Evolutionary conservation across 495 filamentous ascomycete genomes (phyloP).

Genomic region (Lasiosphaeria hispida): DNA sequence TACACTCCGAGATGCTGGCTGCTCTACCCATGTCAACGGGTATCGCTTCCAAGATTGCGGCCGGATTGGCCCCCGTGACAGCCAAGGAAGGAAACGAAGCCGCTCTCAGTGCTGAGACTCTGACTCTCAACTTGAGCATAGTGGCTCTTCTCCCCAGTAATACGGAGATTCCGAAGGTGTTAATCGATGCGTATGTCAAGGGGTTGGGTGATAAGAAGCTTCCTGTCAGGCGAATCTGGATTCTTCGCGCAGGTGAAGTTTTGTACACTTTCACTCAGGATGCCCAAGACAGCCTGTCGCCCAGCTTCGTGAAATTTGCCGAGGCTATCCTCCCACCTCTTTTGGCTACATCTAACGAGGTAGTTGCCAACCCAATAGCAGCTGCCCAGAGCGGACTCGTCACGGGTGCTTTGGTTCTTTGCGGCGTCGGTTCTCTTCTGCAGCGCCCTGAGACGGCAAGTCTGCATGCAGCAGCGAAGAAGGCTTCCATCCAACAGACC

Average conservation of each 20-base stretch:
- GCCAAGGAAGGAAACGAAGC: slow-evolving; percentile 84
- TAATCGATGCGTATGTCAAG: slow-evolving; percentile 70
- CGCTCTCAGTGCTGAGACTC: slow-evolving; percentile 71
- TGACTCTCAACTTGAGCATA: slow-evolving; percentile 63
- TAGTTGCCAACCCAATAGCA: slow-evolving; percentile 67
- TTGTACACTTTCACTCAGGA: slow-evolving; percentile 56
- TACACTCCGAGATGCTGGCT: slow-evolving; percentile 74
- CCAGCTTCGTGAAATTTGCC: slow-evolving; percentile 52
- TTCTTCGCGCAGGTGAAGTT: slow-evolving; percentile 67
- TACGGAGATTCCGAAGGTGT: slow-evolving; percentile 57
- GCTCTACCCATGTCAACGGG: slow-evolving; percentile 55
- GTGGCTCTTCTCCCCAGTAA: slow-evolving; percentile 56
- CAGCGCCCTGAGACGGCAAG: slow-evolving; percentile 41
- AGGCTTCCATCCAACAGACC: slow-evolving; percentile 58
- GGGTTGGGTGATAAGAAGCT: slow-evolving; percentile 81
- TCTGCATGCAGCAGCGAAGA: slow-evolving; percentile 50
- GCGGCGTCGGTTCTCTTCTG: slow-evolving; percentile 56
- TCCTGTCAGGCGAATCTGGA: slow-evolving; percentile 77
- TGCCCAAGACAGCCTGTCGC: slow-evolving; percentile 37
- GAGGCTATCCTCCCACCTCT: slow-evolving; percentile 63
- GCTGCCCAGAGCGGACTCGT: slow-evolving; percentile 76
- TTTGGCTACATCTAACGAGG: slow-evolving; percentile 72
- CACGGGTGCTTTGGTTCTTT: slow-evolving; percentile 67
- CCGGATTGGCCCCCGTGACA: slow-evolving; percentile 60
- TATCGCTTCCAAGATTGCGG: slow-evolving; percentile 62